phyloP scores from a whole-genome alignment of 192 early-diverging fungal species.

The Coemansia sp. region DNA sequence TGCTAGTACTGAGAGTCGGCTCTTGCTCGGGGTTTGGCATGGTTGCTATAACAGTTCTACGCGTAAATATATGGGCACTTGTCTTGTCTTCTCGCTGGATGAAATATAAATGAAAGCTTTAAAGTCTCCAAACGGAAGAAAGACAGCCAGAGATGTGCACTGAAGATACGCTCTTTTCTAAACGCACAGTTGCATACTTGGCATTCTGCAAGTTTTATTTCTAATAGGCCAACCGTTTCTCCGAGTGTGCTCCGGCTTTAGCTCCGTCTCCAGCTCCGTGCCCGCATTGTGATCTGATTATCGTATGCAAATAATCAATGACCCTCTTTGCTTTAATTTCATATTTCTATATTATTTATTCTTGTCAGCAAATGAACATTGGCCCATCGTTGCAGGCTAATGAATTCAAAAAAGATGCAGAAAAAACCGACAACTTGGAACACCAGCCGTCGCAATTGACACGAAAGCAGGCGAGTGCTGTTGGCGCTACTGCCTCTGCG shows the following conservation, averaged over 20 bases:
- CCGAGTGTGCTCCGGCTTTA: neutral
- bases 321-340: neutral
- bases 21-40: neutral
- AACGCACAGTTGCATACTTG: neutral
- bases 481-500: slow-evolving; percentile 52
- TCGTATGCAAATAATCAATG: neutral
- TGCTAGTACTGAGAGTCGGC: neutral
- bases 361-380: slow-evolving; percentile 31
- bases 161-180: neutral
- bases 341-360: neutral
- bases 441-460: slow-evolving; percentile 21
- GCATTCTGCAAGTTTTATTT: neutral
- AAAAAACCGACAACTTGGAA: neutral
- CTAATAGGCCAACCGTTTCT: neutral
- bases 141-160: neutral
- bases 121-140: neutral
- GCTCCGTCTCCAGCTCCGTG: neutral
- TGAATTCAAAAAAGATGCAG: slow-evolving; percentile 4
- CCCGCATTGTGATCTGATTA: neutral
- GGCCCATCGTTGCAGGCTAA: slow-evolving; percentile 24
- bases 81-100: too few species aligned
- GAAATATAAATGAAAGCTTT: too few species aligned
- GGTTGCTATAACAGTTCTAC: neutral
- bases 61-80: too few species aligned
- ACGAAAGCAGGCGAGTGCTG: slow-evolving; percentile 49